Conservation (phyloP, 495 filamentous ascomycete genomes). For the Entonaema liquescens region DNA sequence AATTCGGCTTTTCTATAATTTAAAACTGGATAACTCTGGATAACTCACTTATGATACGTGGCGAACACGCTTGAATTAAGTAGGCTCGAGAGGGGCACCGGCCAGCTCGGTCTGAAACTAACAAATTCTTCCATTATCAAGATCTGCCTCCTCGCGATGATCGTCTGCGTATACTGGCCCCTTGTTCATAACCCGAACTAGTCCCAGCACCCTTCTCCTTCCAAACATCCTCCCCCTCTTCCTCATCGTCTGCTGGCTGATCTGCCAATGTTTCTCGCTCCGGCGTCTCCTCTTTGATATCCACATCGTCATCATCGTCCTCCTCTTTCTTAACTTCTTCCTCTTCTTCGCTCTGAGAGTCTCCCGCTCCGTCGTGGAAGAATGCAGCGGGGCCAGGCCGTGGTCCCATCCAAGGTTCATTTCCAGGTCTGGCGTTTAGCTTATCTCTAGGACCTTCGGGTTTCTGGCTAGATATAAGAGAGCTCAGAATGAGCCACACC, state of each 20-base stretch:
- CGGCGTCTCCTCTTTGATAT: constrained; percentile 39
- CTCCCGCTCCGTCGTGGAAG: constrained; percentile 9
- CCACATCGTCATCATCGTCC: constrained; percentile 48
- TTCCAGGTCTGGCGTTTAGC: constrained; percentile 42
- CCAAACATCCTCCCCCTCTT: constrained; percentile 46
- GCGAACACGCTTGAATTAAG: neutral
- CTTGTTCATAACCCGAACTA: constrained; percentile 52
- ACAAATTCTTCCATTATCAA: constrained; percentile 7
- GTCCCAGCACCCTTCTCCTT: constrained; percentile 59
- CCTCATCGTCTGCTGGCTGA: constrained; percentile 51
- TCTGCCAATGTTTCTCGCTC: constrained; percentile 44
- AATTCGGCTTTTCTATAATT: neutral
- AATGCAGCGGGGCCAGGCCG: neutral
- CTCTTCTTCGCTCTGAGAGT: constrained; percentile 45
- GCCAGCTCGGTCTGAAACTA: neutral
- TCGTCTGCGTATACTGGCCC: constrained; percentile 38
- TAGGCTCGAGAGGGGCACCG: neutral
- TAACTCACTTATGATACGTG: neutral
- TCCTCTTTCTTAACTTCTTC: constrained; percentile 33
- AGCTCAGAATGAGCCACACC: constrained; percentile 64
- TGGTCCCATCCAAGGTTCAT: constrained; percentile 17
- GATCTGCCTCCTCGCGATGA: constrained; percentile 31
- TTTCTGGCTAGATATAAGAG: constrained; percentile 15
- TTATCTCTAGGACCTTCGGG: constrained; percentile 34
- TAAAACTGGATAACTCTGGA: constrained; percentile 3